These are phyloP conservation scores for Elaeis oleifera DNA, from an alignment of 202 grass and related monocot genomes.

Conservation along the genomic window DNA sequence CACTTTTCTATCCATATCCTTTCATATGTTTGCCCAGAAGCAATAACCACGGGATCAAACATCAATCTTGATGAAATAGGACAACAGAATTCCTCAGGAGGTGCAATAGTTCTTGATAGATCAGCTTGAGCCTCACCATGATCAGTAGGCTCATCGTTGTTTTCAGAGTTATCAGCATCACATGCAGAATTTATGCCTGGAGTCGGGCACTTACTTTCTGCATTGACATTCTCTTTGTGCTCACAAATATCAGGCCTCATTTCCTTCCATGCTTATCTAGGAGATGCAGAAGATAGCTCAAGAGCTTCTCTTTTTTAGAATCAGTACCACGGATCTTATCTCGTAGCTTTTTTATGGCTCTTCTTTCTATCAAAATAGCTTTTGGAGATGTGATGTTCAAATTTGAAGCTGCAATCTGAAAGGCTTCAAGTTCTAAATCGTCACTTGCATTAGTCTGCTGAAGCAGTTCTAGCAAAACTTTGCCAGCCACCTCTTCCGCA, in stretches of 20 bases:
- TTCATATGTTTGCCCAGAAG: conserved; percentile 92
- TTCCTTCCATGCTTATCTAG: conserved; percentile 70
- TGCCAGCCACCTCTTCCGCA: conserved; percentile 61
- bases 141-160: conserved; percentile 21
- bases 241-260: conserved; percentile 34
- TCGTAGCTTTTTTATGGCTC: conserved; percentile 62
- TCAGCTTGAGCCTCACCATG: conserved; percentile 27
- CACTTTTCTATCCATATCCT: conserved; percentile 76
- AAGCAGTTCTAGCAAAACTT: conserved; percentile 63
- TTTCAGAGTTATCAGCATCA: conserved; percentile 25
- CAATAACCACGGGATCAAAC: conserved; percentile 82
- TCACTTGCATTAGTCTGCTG: conserved; percentile 41
- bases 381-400: conserved; percentile 75
- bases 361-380: conserved; percentile 84
- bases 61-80: conserved; percentile 80
- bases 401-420: conserved; percentile 62
- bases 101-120: conserved; percentile 31
- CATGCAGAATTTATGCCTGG: conserved; percentile 23
- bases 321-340: conserved; percentile 51
- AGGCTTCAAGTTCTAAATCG: conserved; percentile 64
- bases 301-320: conserved; percentile 61
- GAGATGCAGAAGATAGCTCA: conserved; percentile 51
- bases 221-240: conserved; percentile 28
- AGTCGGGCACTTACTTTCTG: conserved; percentile 21
- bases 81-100: conserved; percentile 71